phyloP scores from a whole-genome alignment of 164 flowering plant genomes.

The Vitis rotundifolia region DNA sequence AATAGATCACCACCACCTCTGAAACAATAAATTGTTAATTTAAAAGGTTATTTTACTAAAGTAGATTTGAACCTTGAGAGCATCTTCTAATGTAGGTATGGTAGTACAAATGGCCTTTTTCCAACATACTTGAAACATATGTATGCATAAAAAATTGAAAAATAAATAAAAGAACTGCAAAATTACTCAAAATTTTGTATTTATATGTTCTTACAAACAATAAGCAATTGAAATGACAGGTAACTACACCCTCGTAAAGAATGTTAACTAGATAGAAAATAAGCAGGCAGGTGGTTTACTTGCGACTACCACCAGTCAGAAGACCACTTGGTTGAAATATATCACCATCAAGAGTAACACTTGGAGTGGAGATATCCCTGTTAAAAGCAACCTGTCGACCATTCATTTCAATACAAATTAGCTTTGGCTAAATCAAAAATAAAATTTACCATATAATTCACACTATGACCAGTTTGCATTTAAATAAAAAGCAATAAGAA shows the following conservation, averaged over 20 bases:
- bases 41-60: constrained; percentile 11
- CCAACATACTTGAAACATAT: neutral
- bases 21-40: no score
- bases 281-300: constrained; percentile 39
- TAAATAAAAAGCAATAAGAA: no score
- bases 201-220: no score
- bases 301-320: constrained; percentile 98
- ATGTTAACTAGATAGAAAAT: neutral
- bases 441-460: no score
- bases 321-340: constrained; percentile 95
- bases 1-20: no score
- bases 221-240: no score
- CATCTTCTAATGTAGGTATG: no score
- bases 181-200: neutral
- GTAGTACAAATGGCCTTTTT: no score
- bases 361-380: constrained; percentile 55
- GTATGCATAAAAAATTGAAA: neutral
- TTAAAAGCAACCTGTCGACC: constrained; percentile 75
- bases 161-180: neutral
- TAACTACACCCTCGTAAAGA: neutral
- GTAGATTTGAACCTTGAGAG: neutral
- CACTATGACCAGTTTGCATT: no score
- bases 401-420: no score
- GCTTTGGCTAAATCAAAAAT: no score
- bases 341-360: constrained; percentile 97